Evolutionary conservation across 78 protist species (phyloP).

Genomic region (Mantamonas sphyraenae): DNA sequence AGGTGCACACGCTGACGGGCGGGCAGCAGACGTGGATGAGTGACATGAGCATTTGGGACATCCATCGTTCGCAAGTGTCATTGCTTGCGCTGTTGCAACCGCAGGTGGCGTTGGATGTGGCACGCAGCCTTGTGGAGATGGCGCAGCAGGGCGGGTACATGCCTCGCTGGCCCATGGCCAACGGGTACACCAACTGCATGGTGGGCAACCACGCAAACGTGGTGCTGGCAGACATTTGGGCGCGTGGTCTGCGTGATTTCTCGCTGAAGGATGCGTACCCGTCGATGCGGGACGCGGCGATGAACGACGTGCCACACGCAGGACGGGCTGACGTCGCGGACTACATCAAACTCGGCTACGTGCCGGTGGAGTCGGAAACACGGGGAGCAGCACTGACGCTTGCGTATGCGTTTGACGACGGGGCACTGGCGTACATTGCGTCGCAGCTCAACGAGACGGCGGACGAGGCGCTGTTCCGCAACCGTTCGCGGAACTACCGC

Average conservation of each 20-base stretch:
- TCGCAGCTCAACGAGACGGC: neutral
- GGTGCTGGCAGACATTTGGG: neutral
- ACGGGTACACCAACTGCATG: slow-evolving; percentile 19
- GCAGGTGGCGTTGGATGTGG: neutral
- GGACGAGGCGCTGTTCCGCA: neutral
- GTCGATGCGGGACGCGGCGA: neutral
- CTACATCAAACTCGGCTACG: slow-evolving; percentile 13
- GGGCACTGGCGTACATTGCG: neutral
- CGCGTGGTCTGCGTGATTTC: neutral
- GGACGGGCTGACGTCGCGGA: neutral
- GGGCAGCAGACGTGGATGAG: neutral
- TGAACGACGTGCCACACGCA: neutral
- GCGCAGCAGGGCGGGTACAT: neutral
- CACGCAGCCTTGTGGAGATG: slow-evolving; percentile 7
- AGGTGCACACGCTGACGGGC: neutral
- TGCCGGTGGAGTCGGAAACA: neutral
- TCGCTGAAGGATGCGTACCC: neutral
- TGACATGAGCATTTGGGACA: slow-evolving; percentile 24
- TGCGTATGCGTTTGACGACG: slow-evolving; percentile 16
- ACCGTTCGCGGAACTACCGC: neutral
- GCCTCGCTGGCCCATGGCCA: slow-evolving; percentile 25
- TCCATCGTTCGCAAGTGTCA: neutral
- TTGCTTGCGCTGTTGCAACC: slow-evolving; percentile 7
- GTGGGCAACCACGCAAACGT: slow-evolving; percentile 4
- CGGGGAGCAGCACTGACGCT: neutral